A percentile compares a stretch with the other conserved stretches of the same genome.
phyloP scores from a whole-genome alignment of 768 basidiomycete species.

The Lactifluus rugatus region DNA sequence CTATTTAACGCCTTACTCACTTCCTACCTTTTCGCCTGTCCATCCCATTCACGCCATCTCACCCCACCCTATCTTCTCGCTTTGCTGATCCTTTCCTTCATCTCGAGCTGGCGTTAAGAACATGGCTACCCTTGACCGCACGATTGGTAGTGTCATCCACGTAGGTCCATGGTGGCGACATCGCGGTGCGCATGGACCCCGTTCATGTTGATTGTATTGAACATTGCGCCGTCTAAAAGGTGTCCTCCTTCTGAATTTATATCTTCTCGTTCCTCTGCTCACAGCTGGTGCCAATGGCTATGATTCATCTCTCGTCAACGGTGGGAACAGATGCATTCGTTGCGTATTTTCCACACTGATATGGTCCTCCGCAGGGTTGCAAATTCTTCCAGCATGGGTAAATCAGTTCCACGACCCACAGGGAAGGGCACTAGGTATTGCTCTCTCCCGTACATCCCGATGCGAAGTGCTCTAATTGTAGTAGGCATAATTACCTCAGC shows the following conservation, averaged over 20 bases:
- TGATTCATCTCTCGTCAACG: constrained; percentile 58
- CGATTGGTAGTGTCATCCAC: constrained; percentile 51
- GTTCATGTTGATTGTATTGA: neutral
- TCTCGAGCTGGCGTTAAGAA: neutral
- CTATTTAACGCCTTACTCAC: neutral
- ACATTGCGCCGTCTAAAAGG: constrained; percentile 29
- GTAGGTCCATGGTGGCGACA: constrained; percentile 53
- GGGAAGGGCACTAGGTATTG: constrained; percentile 38
- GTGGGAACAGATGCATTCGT: constrained; percentile 18
- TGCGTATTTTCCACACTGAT: neutral
- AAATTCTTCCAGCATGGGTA: constrained; percentile 58
- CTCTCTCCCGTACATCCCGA: neutral
- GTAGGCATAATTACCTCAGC: constrained; percentile 59
- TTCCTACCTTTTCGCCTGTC: neutral
- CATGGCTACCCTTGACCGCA: constrained; percentile 36
- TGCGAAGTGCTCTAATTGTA: neutral
- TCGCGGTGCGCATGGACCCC: constrained; percentile 32
- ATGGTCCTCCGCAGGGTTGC: constrained; percentile 38
- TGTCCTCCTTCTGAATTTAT: constrained; percentile 48
- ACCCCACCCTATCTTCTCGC: too few species aligned
- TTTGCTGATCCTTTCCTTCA: too few species aligned
- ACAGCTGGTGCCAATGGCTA: constrained; percentile 59
- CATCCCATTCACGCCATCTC: neutral
- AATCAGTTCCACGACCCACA: constrained; percentile 43
- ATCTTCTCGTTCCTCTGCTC: constrained; percentile 51